These are phyloP conservation scores for Candida oleophila DNA, from an alignment of 805 yeast species.

Conservation along the genomic window DNA sequence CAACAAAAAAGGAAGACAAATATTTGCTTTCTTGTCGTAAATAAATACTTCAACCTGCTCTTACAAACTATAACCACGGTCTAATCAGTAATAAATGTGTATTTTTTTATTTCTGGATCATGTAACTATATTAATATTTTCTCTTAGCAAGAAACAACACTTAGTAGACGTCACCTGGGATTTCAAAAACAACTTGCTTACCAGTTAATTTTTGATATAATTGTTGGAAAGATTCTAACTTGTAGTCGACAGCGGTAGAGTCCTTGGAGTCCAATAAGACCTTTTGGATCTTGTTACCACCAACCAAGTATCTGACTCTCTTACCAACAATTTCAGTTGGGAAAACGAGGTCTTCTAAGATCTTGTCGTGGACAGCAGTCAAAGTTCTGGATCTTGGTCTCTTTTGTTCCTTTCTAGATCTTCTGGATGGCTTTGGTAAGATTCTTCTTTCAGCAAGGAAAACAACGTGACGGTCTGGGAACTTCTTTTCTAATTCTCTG, in stretches of 20 bases:
- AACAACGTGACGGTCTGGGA: constrained; percentile 99
- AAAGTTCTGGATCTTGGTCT: constrained; percentile 99
- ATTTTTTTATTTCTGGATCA: neutral
- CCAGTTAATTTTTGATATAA: constrained; percentile 98
- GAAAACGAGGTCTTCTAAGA: constrained; percentile 98
- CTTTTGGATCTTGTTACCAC: constrained; percentile 98
- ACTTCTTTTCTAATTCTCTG: constrained; percentile 99
- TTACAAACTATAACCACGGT: neutral
- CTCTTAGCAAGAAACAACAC: constrained; percentile 8
- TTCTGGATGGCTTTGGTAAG: constrained; percentile 98
- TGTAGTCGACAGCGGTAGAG: constrained; percentile 94
- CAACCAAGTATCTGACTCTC: constrained; percentile 98
- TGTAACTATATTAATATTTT: constrained; percentile 2
- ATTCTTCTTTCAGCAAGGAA: constrained; percentile 99
- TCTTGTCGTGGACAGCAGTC: constrained; percentile 97
- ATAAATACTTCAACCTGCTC: too few relatives aligned
- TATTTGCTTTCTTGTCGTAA: too few relatives aligned
- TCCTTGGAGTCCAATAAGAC: constrained; percentile 97
- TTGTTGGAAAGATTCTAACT: constrained; percentile 98
- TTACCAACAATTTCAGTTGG: constrained; percentile 99
- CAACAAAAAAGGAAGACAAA: too few relatives aligned
- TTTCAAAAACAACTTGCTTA: constrained; percentile 98
- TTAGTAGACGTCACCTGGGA: constrained; percentile 52
- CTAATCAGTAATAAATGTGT: neutral
- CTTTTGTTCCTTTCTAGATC: constrained; percentile 92